Conservation (phyloP, 2,329 filamentous ascomycete genomes). For the Colletotrichum endophyticum region DNA sequence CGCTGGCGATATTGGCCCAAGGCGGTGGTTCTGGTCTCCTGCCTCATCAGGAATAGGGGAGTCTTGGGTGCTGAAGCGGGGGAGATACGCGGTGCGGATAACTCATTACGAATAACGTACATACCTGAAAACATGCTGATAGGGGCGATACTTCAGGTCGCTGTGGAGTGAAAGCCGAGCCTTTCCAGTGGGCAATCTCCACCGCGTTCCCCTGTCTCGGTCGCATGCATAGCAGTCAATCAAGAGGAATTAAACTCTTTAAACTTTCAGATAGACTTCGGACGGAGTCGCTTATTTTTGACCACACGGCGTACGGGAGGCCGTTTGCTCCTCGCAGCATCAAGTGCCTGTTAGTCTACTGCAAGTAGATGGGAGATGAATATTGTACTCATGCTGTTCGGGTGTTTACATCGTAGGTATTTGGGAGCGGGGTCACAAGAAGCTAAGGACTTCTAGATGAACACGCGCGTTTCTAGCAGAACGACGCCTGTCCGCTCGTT, state of each 20-base stretch:
- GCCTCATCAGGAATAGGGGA: not conserved
- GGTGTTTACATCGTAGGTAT: not conserved
- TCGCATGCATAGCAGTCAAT: not conserved
- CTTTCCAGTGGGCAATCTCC: not conserved
- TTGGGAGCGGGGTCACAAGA: not conserved
- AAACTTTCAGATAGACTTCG: conserved; percentile 13
- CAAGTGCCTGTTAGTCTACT: too few relatives aligned
- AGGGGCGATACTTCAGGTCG: not conserved
- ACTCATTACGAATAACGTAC: not conserved
- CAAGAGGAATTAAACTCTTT: conserved; percentile 16
- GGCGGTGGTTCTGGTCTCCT: conserved; percentile 3
- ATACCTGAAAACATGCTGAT: not conserved
- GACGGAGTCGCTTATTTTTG: conserved; percentile 2
- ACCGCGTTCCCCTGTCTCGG: not conserved
- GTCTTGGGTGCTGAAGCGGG: not conserved
- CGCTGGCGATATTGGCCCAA: not conserved
- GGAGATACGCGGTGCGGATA: conserved; percentile 5
- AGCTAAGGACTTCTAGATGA: not conserved
- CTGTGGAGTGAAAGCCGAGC: not conserved
- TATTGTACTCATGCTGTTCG: not conserved
- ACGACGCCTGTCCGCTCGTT: not conserved
- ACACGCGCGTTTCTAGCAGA: not conserved
- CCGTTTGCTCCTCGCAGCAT: too few relatives aligned
- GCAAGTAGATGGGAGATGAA: too few relatives aligned
- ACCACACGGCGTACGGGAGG: not conserved